Conservation (phyloP, 169 alveolate genomes). For the Cryptosporidium xiaoi region DNA sequence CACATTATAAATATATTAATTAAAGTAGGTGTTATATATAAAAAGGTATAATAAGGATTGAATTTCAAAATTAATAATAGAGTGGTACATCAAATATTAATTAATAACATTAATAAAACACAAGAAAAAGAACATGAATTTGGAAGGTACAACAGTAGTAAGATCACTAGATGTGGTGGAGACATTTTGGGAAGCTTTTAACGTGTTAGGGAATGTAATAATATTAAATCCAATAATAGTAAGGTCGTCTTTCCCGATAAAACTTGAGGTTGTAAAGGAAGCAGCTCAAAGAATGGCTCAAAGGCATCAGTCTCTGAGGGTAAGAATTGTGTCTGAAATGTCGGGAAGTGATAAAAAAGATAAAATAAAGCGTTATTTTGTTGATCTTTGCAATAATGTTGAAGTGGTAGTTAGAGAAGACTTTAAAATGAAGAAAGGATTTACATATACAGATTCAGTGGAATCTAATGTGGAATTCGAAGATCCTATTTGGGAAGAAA, state of each 20-base stretch:
- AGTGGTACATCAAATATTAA: too few species aligned
- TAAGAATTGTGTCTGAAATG: conserved; percentile 46
- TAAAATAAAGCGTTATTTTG: conserved; percentile 30
- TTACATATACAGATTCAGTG: neutral
- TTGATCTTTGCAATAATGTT: conserved; percentile 33
- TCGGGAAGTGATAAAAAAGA: conserved; percentile 27
- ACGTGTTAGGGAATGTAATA: conserved; percentile 74
- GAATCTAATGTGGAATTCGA: neutral
- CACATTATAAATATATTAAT: too few species aligned
- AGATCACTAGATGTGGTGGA: conserved; percentile 71
- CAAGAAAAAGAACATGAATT: neutral
- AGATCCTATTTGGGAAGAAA: conserved; percentile 62
- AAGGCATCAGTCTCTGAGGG: conserved; percentile 77
- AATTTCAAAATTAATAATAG: neutral
- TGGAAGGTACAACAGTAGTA: neutral
- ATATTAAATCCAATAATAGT: conserved; percentile 77
- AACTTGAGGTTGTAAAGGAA: conserved; percentile 71
- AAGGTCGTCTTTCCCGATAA: conserved; percentile 76
- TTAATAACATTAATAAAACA: too few species aligned
- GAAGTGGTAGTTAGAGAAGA: conserved; percentile 62
- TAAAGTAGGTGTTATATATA: too few species aligned
- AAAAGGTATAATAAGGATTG: too few species aligned
- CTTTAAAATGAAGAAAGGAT: neutral
- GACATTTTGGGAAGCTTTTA: conserved; percentile 70
- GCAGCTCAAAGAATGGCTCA: conserved; percentile 76